Evolutionary conservation across 176 grass and related monocot genomes (phyloP).

Genomic region (Zea luxurians): DNA sequence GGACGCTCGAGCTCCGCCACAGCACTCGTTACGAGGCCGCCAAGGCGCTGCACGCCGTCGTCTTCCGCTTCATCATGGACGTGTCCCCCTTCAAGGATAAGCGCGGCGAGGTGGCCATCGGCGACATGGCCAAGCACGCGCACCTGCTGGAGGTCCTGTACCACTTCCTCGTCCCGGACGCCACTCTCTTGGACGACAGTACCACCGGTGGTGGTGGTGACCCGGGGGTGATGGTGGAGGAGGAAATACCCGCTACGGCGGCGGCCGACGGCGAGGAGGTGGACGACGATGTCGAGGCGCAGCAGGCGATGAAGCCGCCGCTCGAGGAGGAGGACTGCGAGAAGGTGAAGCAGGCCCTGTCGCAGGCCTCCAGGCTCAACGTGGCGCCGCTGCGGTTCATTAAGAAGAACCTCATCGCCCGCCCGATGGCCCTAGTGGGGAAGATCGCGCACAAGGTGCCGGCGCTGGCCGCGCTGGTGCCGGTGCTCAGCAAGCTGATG

Average conservation of each 20-base stretch:
- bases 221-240: background rate
- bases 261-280: background rate
- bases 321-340: conserved; percentile 10
- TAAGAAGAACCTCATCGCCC: conserved; percentile 18
- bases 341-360: conserved; percentile 44
- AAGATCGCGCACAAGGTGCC: conserved; percentile 13
- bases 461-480: background rate
- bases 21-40: conserved; percentile 18
- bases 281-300: conserved; percentile 11
- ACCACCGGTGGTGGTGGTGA: background rate
- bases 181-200: conserved; percentile 5
- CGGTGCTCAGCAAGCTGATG: background rate
- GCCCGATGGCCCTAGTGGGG: background rate
- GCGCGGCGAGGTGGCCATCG: background rate
- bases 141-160: conserved; percentile 69
- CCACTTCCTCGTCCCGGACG: conserved; percentile 47
- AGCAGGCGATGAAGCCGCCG: conserved; percentile 22
- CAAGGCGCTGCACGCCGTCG: background rate
- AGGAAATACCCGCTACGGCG: background rate
- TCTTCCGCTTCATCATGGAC: conserved; percentile 44
- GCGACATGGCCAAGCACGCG: conserved; percentile 39
- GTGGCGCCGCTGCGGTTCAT: conserved; percentile 31
- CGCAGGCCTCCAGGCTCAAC: conserved; percentile 7
- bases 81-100: conserved; percentile 60
- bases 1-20: conserved; percentile 45